Base-by-base conservation (phyloP, 192 early-diverging fungal species). In the Thamnidium elegans region DNA sequence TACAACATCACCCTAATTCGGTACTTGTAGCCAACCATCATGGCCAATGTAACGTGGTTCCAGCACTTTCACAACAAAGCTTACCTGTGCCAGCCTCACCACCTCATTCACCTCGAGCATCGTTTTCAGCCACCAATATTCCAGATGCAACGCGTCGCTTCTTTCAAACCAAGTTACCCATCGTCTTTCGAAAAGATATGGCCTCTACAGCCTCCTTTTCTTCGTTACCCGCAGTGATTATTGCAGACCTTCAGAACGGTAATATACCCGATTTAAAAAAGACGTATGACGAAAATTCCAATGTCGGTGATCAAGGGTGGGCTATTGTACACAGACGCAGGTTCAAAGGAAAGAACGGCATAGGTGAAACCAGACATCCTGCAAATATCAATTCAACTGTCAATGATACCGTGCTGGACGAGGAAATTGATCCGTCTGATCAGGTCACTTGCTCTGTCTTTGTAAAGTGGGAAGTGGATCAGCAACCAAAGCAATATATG, bases 161-260 rank as follows among this genome's bases (percentile, higher is more conserved):
- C 23, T 62, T 70, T 19, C 50, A 70, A 14, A 70, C 51, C 14
- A 70, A 70, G 55, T n/a, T 70, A 7, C 68, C 68, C 19, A 54
- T 54, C 26, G 65, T 66, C 17, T 66, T 66, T 58, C 51, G 65
- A 23, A 66, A 66, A 34, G 51, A 62, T 11, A 43, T 58, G 32
- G 62, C 23, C 1, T 50, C 61, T 7, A 45, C 45, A 8, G 71
- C 62, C 0, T 45, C 66, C 7, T 65, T 63, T 7, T 62, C 52
- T 17, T 51, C 61, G 3, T 23, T 73, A 15, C 71, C 71, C 19
- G 42, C 53, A 46, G 50, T 68, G 31, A 73, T 73, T 48, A 26
- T 68, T 20, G 47, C 62, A 3, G 71, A 73, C 52, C 63, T 73
- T 17, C 62, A 73, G n/a, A 48, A 64, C 14, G 62, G 66, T 6